phyloP scores from a whole-genome alignment of 225 moss, liverwort and hornwort species.

The Antitrichia curtipendula region DNA sequence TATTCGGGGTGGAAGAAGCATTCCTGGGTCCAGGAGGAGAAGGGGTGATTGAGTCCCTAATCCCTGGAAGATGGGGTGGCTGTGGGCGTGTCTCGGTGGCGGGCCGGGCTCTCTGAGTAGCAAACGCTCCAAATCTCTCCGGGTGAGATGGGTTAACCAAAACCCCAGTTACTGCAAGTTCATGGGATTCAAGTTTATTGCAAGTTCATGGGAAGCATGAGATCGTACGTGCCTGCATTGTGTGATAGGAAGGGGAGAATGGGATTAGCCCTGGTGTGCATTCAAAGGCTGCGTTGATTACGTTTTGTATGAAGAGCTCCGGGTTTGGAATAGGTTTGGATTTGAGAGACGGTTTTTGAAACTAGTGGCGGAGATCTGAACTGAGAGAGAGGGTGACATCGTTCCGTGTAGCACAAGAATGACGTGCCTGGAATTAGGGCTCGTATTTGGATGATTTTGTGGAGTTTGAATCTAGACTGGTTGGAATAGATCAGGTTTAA shows the following conservation, averaged over 20 bases:
- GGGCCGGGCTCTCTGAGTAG: not conserved
- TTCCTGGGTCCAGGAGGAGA: not conserved
- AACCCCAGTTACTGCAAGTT: not conserved
- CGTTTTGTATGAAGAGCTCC: not conserved
- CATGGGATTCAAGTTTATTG: not conserved
- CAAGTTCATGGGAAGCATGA: not conserved
- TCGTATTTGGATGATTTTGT: not conserved
- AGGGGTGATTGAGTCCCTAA: not conserved
- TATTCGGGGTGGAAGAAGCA: not conserved
- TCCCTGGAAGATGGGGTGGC: constrained; percentile 28
- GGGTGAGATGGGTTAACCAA: constrained; percentile 1
- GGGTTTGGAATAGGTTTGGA: not conserved
- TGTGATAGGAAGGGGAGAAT: not conserved
- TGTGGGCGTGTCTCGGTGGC: constrained; percentile 48
- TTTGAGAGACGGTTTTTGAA: not conserved
- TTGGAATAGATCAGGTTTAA: not conserved
- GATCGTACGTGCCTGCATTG: not conserved
- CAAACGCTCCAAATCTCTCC: constrained; percentile 11
- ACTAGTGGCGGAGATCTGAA: not conserved
- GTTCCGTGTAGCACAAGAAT: not conserved
- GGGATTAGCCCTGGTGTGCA: not conserved
- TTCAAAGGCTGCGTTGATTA: not conserved
- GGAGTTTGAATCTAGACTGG: not conserved
- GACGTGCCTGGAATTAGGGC: not conserved
- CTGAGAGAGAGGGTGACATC: not conserved